Conservation (phyloP, 805 yeast species). For the Candida cerambycidarum region DNA sequence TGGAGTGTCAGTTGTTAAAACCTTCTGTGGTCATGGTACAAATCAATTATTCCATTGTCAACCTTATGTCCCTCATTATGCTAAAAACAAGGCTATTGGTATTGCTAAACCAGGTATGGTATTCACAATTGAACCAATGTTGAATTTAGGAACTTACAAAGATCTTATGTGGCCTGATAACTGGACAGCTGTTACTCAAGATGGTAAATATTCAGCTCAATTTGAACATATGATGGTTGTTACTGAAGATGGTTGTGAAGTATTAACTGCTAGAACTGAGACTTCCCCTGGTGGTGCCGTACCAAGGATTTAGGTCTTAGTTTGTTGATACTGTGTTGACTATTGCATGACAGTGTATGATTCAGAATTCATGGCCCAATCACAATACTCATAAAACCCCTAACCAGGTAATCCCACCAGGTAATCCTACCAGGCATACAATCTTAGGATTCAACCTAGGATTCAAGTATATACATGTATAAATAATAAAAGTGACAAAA, state of each 20-base stretch:
- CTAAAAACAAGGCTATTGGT: slow-evolving; percentile 89
- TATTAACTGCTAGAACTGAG: slow-evolving; percentile 77
- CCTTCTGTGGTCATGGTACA: slow-evolving; percentile 94
- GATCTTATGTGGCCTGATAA: slow-evolving; percentile 95
- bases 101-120: slow-evolving; percentile 94
- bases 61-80: slow-evolving; percentile 93
- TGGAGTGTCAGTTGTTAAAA: slow-evolving; percentile 81
- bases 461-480: too few relatives aligned
- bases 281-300: slow-evolving; percentile 88
- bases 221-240: slow-evolving; percentile 92
- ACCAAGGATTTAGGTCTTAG: slow-evolving; percentile 39
- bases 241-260: slow-evolving; percentile 91
- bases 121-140: slow-evolving; percentile 97
- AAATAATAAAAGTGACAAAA: too few relatives aligned
- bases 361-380: too few relatives aligned
- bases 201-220: slow-evolving; percentile 89
- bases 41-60: slow-evolving; percentile 85
- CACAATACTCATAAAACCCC: too few relatives aligned
- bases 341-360: too few relatives aligned
- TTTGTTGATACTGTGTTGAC: background rate
- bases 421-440: too few relatives aligned
- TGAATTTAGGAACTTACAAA: slow-evolving; percentile 76
- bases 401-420: too few relatives aligned
- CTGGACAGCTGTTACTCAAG: slow-evolving; percentile 93
- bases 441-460: too few relatives aligned